These are phyloP conservation scores for Fragosphaeria purpurea DNA, from an alignment of 2,329 filamentous ascomycete species.

Conservation along the genomic window DNA sequence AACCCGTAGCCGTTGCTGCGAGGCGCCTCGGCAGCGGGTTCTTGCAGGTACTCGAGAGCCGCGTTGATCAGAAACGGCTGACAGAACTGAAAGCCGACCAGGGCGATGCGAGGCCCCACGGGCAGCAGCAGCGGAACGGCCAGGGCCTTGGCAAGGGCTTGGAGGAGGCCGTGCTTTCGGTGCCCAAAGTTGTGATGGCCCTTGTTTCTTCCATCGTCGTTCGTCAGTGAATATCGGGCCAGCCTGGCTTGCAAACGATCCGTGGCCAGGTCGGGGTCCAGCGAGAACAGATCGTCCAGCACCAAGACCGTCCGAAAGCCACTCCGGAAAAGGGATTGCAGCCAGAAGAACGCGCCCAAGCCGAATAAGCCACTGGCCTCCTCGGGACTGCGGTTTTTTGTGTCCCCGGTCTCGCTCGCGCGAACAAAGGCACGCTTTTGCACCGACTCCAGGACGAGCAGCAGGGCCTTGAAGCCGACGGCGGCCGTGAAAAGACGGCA, in stretches of 20 bases:
- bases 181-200: constrained; percentile 2
- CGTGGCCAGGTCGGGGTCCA: constrained; percentile 16
- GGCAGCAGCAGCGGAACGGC: constrained; percentile 16
- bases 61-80: constrained; percentile 24
- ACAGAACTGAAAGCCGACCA: constrained; percentile 22
- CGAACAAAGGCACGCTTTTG: constrained; percentile 11
- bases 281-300: constrained; percentile 24
- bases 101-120: constrained; percentile 17
- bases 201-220: background rate
- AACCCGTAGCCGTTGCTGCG: constrained; percentile 29
- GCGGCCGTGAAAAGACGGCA: constrained; percentile 12
- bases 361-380: constrained; percentile 25
- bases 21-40: background rate
- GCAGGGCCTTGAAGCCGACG: constrained; percentile 12
- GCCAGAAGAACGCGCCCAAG: constrained; percentile 25
- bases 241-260: constrained; percentile 10
- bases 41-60: constrained; percentile 21
- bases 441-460: constrained; percentile 15
- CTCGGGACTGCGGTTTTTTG: constrained; percentile 21
- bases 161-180: constrained; percentile 9
- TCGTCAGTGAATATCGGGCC: constrained; percentile 6
- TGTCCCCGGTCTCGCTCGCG: constrained; percentile 2
- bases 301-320: constrained; percentile 26
- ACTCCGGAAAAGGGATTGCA: constrained; percentile 23
- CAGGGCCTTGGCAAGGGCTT: constrained; percentile 12